phyloP scores from a whole-genome alignment of 495 filamentous ascomycete species.

The Annulohypoxylon maeteangense region DNA sequence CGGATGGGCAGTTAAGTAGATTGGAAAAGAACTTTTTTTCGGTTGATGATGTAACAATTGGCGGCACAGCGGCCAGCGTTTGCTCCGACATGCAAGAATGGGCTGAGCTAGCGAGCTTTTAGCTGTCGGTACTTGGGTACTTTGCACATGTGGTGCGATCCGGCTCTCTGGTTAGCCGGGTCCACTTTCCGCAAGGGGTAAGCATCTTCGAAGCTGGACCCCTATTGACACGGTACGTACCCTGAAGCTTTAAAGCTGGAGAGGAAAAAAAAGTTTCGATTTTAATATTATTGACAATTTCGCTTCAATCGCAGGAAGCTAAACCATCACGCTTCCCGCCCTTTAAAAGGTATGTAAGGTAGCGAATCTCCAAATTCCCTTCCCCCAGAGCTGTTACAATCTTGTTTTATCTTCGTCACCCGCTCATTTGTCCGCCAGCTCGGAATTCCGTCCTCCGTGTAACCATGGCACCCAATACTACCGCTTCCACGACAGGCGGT shows the following conservation, averaged over 20 bases:
- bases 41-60: background rate
- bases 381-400: background rate
- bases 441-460: background rate
- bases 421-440: background rate
- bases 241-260: background rate
- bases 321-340: background rate
- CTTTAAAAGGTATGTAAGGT: constrained; percentile 1
- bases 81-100: constrained; percentile 5
- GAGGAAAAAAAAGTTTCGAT: constrained; percentile 6
- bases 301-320: constrained; percentile 10
- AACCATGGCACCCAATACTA: constrained; percentile 26
- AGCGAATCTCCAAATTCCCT: background rate
- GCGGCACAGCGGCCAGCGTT: background rate
- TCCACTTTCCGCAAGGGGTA: constrained; percentile 11
- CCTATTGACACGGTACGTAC: constrained; percentile 29
- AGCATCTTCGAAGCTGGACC: constrained; percentile 15
- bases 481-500: constrained; percentile 36
- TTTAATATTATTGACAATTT: constrained; percentile 6
- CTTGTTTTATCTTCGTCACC: background rate
- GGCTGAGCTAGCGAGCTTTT: background rate
- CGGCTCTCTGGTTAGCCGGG: constrained; percentile 32
- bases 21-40: constrained; percentile 1
- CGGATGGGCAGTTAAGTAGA: constrained; percentile 9
- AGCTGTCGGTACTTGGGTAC: background rate
- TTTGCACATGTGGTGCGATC: constrained; percentile 32